Conservation (phyloP, 495 filamentous ascomycete genomes). For the Talaromyces wortmannii region DNA sequence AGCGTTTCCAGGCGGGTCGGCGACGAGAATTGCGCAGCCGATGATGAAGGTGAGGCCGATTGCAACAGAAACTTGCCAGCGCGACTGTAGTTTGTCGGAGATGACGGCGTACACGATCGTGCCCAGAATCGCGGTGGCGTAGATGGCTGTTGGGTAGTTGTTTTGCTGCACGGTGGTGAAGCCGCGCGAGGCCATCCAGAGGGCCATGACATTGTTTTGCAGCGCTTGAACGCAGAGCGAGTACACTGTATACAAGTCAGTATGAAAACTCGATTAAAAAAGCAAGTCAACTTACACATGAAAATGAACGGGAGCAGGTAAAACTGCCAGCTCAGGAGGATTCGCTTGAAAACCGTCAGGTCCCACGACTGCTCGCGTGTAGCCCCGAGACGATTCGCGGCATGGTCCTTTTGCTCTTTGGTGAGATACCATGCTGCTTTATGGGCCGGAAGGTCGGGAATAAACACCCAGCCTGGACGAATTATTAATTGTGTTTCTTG, state of each 20-base stretch:
- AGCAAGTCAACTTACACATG: constrained; percentile 23
- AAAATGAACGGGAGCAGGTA: constrained; percentile 26
- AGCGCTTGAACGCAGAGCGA: constrained; percentile 25
- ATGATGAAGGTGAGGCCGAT: constrained; percentile 26
- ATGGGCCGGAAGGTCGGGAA: constrained; percentile 25
- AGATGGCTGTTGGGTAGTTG: constrained; percentile 25
- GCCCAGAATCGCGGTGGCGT: constrained; percentile 24
- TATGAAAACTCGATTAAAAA: too few species aligned
- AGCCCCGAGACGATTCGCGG: constrained; percentile 15
- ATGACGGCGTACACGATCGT: constrained; percentile 26
- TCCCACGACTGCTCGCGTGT: constrained; percentile 19
- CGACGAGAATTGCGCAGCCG: constrained; percentile 24
- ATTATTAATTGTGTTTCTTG: neutral
- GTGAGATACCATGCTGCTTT: constrained; percentile 25
- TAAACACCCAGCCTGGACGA: constrained; percentile 23
- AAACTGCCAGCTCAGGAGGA: constrained; percentile 28
- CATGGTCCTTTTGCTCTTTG: constrained; percentile 24
- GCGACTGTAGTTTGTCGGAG: constrained; percentile 23
- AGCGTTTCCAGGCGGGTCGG: constrained; percentile 10
- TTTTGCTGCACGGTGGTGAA: constrained; percentile 27
- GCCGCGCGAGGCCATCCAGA: constrained; percentile 27
- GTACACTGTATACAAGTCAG: constrained; percentile 14
- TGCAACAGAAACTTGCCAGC: constrained; percentile 26
- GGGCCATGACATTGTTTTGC: constrained; percentile 28
- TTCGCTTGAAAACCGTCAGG: constrained; percentile 19